These are phyloP conservation scores for Suillus subalutaceus DNA, from an alignment of 768 basidiomycete species.

Conservation along the genomic window DNA sequence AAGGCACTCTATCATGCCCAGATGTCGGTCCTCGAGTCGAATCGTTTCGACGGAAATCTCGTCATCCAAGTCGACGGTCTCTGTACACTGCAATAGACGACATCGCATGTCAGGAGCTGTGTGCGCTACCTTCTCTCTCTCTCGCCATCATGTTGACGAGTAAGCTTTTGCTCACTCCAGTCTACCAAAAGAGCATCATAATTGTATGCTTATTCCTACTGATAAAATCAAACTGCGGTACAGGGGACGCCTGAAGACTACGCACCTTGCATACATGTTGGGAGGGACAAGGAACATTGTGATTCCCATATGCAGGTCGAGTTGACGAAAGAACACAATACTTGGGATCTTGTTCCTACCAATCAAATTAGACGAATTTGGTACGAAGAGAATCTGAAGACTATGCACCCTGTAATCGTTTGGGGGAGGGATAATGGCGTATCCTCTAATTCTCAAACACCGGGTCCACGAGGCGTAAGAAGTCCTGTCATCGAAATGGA, in stretches of 20 bases:
- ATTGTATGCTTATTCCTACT: slow-evolving; percentile 13
- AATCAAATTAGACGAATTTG: background rate
- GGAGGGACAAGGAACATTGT: slow-evolving; percentile 17
- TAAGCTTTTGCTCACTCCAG: slow-evolving; percentile 37
- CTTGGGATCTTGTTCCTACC: slow-evolving; percentile 14
- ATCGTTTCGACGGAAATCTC: slow-evolving; percentile 22
- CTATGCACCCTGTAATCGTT: background rate
- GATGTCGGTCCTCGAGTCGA: slow-evolving; percentile 26
- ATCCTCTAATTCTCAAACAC: background rate
- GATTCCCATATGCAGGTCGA: slow-evolving; percentile 26
- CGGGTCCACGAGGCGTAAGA: background rate
- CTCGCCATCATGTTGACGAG: slow-evolving; percentile 41
- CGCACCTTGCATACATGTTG: background rate
- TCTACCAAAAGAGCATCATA: slow-evolving; percentile 44
- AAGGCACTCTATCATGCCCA: slow-evolving; percentile 20
- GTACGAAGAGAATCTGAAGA: background rate
- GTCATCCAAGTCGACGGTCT: slow-evolving; percentile 26
- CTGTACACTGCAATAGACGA: background rate
- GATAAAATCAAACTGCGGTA: background rate
- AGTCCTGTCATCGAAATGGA: slow-evolving; percentile 21
- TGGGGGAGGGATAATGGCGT: background rate
- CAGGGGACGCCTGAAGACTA: background rate
- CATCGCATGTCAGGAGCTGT: background rate
- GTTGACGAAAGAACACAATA: slow-evolving; percentile 43
- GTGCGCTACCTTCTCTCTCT: slow-evolving; percentile 13